Percentiles rank a stretch among this genome's conserved stretches.
Evolutionary conservation across 2,329 filamentous ascomycete genomes (phyloP).

Genomic region (Peltaster fructicola): DNA sequence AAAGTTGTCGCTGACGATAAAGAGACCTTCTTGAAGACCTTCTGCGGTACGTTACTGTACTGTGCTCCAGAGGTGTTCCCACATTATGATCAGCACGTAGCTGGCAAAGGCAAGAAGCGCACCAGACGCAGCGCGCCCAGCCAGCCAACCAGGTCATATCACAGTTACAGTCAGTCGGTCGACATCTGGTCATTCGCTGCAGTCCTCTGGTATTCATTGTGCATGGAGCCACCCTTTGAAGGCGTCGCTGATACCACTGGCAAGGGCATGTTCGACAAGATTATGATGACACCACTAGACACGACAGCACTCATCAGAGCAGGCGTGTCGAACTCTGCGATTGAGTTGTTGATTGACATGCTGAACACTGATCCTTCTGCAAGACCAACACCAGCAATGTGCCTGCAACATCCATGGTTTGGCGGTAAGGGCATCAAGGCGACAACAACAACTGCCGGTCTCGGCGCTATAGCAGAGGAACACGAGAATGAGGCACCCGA

Average conservation of each 20-base stretch:
- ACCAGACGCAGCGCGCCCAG: constrained; percentile 30
- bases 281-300: constrained; percentile 65
- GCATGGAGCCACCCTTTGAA: constrained; percentile 61
- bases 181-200: constrained; percentile 95
- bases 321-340: constrained; percentile 45
- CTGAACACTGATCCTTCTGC: constrained; percentile 60
- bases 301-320: constrained; percentile 40
- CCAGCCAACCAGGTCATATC: constrained; percentile 24
- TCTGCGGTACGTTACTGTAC: constrained; percentile 89
- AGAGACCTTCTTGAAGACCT: constrained; percentile 85
- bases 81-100: constrained; percentile 51
- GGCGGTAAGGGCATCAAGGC: constrained; percentile 18
- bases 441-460: constrained; percentile 5
- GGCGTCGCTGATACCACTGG: constrained; percentile 60
- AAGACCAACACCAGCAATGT: constrained; percentile 55
- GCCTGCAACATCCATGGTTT: constrained; percentile 64
- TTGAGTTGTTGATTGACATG: constrained; percentile 63
- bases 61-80: constrained; percentile 95
- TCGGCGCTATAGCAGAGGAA: constrained; percentile 37
- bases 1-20: constrained; percentile 73
- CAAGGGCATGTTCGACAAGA: constrained; percentile 62
- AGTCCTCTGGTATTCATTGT: constrained; percentile 77
- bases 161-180: constrained; percentile 73
- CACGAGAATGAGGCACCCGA: constrained; percentile 36
- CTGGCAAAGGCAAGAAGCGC: constrained; percentile 40